phyloP scores from a whole-genome alignment of 345 rosid genomes.

The Aethionema arabicum region DNA sequence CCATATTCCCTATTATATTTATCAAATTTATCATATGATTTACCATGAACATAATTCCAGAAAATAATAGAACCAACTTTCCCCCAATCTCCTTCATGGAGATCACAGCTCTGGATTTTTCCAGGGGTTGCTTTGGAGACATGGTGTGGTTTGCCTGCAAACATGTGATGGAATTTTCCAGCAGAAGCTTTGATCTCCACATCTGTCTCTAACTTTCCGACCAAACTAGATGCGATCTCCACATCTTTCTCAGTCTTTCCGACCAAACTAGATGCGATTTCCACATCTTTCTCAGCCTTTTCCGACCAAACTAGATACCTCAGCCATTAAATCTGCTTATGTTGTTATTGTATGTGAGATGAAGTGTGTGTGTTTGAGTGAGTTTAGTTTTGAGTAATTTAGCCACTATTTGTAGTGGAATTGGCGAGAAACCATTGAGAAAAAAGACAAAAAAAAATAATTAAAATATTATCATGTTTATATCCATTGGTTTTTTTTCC shows the following conservation, averaged over 20 bases:
- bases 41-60: conserved; percentile 43
- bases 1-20: too few relatives aligned
- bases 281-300: too few relatives aligned
- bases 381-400: conserved; percentile 1
- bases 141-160: conserved; percentile 42
- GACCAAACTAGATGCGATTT: conserved; percentile 11
- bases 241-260: too few relatives aligned
- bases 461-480: too few relatives aligned
- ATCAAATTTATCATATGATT: background rate
- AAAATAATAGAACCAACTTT: conserved; percentile 36
- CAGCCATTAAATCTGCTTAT: conserved; percentile 5
- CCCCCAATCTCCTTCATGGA: conserved; percentile 50
- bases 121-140: conserved; percentile 34
- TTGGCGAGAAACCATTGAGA: background rate
- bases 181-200: conserved; percentile 33
- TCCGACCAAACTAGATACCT: background rate
- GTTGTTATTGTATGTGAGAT: background rate
- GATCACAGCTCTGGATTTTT: conserved; percentile 31
- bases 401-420: conserved; percentile 19
- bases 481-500: too few relatives aligned
- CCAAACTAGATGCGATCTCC: too few relatives aligned
- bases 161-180: conserved; percentile 38
- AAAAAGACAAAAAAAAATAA: background rate
- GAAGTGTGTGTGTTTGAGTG: conserved; percentile 8
- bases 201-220: conserved; percentile 24